Percentiles rank a stretch among this genome's conserved stretches.
Evolutionary conservation across 2,329 filamentous ascomycete genomes (phyloP).

Genomic region (Venturia oleaginea): DNA sequence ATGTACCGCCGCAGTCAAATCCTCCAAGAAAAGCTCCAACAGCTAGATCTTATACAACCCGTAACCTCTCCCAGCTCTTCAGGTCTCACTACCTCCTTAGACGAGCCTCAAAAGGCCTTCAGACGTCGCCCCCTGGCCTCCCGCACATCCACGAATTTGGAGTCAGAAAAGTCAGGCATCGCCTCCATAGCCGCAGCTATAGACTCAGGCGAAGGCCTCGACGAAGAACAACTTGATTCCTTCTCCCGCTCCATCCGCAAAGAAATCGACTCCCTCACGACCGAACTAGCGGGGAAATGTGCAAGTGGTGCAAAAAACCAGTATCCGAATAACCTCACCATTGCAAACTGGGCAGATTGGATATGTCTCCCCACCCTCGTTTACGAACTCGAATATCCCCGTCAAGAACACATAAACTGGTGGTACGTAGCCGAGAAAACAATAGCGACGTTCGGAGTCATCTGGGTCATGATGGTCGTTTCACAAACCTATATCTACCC

Average conservation of each 20-base stretch:
- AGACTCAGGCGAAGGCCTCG: constrained; percentile 50
- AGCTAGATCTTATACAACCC: constrained; percentile 47
- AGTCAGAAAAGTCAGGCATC: constrained; percentile 46
- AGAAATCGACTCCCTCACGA: constrained; percentile 55
- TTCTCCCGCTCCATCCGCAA: constrained; percentile 58
- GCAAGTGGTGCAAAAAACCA: constrained; percentile 34
- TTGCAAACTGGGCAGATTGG: constrained; percentile 60
- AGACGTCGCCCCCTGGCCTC: constrained; percentile 27
- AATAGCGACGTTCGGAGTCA: constrained; percentile 59
- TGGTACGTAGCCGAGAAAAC: constrained; percentile 65
- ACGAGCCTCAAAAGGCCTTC: constrained; percentile 14
- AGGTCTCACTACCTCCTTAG: constrained; percentile 2
- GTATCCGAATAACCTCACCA: constrained; percentile 63
- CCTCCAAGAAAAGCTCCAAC: constrained; percentile 43
- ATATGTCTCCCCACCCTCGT: constrained; percentile 67
- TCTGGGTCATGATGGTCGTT: constrained; percentile 71
- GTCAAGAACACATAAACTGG: constrained; percentile 63
- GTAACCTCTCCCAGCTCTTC: constrained; percentile 29
- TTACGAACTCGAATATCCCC: constrained; percentile 71
- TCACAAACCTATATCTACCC: constrained; percentile 72
- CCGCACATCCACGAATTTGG: constrained; percentile 35
- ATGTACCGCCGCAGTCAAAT: constrained; percentile 42
- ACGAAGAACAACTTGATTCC: constrained; percentile 51
- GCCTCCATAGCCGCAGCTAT: constrained; percentile 54
- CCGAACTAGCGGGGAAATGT: constrained; percentile 57